Evolutionary conservation across 345 rosid genomes (phyloP).

Genomic region (Cardamine chenopodiifolia): DNA sequence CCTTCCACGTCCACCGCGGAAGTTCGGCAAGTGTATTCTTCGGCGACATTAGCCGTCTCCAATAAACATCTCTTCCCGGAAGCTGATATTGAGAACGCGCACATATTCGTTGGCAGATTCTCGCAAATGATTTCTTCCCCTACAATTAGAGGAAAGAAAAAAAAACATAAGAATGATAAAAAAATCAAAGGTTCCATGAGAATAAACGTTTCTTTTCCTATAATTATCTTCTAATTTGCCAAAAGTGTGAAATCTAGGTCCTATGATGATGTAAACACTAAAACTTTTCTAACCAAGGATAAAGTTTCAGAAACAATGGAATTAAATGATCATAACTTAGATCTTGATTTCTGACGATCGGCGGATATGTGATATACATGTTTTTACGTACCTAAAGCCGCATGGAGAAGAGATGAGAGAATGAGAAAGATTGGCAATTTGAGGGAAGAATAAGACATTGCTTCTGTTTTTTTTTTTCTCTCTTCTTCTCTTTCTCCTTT

Average conservation of each 20-base stretch:
- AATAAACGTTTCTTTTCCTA: background rate
- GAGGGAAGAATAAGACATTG: constrained; percentile 62
- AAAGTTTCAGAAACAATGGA: background rate
- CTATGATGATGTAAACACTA: background rate
- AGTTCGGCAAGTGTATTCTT: constrained; percentile 77
- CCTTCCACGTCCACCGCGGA: constrained; percentile 79
- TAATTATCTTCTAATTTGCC: background rate
- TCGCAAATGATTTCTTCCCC: constrained; percentile 73
- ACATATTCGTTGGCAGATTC: constrained; percentile 62
- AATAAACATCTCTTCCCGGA: constrained; percentile 83
- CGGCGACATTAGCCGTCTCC: constrained; percentile 60
- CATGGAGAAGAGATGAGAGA: constrained; percentile 66
- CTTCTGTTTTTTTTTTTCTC: constrained; percentile 4
- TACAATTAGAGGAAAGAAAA: background rate
- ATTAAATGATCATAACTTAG: background rate
- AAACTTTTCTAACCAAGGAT: background rate
- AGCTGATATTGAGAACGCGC: constrained; percentile 72
- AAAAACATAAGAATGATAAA: background rate
- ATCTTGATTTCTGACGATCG: background rate
- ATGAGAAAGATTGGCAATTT: constrained; percentile 55
- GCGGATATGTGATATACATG: background rate
- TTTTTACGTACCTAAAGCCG: constrained; percentile 59
- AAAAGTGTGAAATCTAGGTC: background rate
- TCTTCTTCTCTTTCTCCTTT: constrained; percentile 20
- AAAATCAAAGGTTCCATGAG: background rate